Conservation (phyloP, 148 eudicot genomes). For the Nyssa sinensis region DNA sequence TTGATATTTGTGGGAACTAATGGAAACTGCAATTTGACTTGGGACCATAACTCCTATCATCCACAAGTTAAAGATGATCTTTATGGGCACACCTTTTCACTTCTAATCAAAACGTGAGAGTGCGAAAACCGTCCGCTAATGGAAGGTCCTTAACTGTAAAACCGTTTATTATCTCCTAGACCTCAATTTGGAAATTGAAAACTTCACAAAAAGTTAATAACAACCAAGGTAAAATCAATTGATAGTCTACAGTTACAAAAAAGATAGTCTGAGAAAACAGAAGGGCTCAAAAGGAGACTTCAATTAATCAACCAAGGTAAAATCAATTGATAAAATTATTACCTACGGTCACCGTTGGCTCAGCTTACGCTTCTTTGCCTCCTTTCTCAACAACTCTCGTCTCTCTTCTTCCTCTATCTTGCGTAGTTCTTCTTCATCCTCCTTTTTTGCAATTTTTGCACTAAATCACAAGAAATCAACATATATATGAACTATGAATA, state of each 20-base stretch:
- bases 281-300: not conserved
- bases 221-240: too few relatives aligned
- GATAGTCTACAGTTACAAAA: conserved; percentile 12
- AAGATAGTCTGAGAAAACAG: not conserved
- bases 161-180: too few relatives aligned
- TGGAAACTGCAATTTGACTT: too few relatives aligned
- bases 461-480: conserved; percentile 41
- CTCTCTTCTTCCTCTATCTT: conserved; percentile 77
- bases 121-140: too few relatives aligned
- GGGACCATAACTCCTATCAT: too few relatives aligned
- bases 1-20: too few relatives aligned
- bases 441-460: conserved; percentile 61
- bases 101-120: too few relatives aligned
- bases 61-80: too few relatives aligned
- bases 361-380: conserved; percentile 76
- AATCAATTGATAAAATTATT: not conserved
- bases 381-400: conserved; percentile 46
- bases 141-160: too few relatives aligned
- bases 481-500: not conserved
- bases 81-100: too few relatives aligned
- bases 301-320: not conserved
- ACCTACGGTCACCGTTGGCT: conserved; percentile 26
- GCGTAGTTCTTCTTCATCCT: conserved; percentile 66
- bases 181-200: too few relatives aligned
- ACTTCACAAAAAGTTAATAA: too few relatives aligned